Evolutionary conservation across 2,329 filamentous ascomycete genomes (phyloP), one percentile per base, ranked within the genome.

Genomic region (Aspergillus bombycis): DNA sequence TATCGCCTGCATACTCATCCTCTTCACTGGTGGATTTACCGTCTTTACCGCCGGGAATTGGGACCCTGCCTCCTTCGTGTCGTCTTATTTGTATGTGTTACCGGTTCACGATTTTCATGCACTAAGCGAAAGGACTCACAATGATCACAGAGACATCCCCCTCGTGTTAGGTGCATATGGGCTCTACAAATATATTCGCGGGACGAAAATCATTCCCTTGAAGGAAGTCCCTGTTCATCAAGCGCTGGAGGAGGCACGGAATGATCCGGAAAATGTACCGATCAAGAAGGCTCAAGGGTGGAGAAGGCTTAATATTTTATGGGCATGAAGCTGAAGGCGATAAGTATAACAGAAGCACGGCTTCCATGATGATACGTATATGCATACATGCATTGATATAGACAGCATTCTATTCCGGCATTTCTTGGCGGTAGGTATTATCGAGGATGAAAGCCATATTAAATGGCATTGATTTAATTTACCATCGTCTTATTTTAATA

Each of bases 11-110:
- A 79, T 88, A 32, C 75, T 90, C 46, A 89, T 92, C 64, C 78
- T 93, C 4, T 80, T 93, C 46, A 93, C 91, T 4, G 86, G 87
- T 43, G 90, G 90, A 0, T 93, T 93, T 68, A 45, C 79, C 2
- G 85, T 87, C 4, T 90, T 90, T 63, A 87, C 86, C 1, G 77
- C 76, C 41, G 87, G 87, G 2, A 84, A 86, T 62, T 89, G 87
- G 86, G 79, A 84, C 61, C 71, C 85, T 0, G 82, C 82, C 23
- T 79, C 76, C 1, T 90, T 90, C 67, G 82, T 89, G 1, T 88
- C 87, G 0, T 83, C 86, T 0, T 90, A 90, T 65, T 70, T 90
- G 84, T 89, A 83, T 78, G 79, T 90, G 0, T 2, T 23, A 4
- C 36, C 45, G 8, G 5, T 19, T 32, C 3, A 12, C 4, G 5